Base-by-base conservation (phyloP, 2,329 filamentous ascomycete species). In the Ceratocystis harringtonii region DNA sequence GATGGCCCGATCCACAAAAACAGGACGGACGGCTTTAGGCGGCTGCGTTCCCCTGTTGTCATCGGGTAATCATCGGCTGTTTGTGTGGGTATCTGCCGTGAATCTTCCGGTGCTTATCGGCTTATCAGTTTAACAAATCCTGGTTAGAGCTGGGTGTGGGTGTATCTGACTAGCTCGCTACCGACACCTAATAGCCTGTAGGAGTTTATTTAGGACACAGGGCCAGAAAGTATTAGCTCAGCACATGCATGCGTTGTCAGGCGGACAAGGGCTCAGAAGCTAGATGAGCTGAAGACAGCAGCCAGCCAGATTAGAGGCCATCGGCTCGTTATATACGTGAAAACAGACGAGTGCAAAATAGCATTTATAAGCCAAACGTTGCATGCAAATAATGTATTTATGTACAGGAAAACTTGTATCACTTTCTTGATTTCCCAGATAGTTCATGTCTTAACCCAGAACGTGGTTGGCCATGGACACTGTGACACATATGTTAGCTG, bases 401-500 rank as follows among this genome's bases (percentile, higher is more conserved):
- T 57, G 52, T 28, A 32, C 25, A 57, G 22, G 52, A 30, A 30
- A 57, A 15, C 52, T 32, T 32, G 36, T 15, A 41, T 41, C 25
- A 57, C 17, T 15, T 57, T 57, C 30, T 32, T 30, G 8, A 12
- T 22, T 5, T 19, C 48, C 19, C 48, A 25, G 19, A 32, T 25
- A 57, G 3, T 30, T 52, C 48, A 32, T n/a, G 22, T 17, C 44
- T 58, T 71, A 74, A 66, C 72, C 76, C 45, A 82, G 69, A 5
- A 82, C 80, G 67, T 81, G 78, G 45, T 80, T 77, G 61, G 80
- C 80, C 72, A 81, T 71, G 5, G 79, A 80, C 12, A 81, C 80
- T 80, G 68, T 62, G 41, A 41, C 25, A 55, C 32, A 66, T 36
- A 12, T 7, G 61, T 63, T 66, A 61, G 61, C 36, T 41, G 12